These are phyloP conservation scores for Metschnikowia lochheadii DNA, from an alignment of 805 yeast species.

Conservation along the genomic window DNA sequence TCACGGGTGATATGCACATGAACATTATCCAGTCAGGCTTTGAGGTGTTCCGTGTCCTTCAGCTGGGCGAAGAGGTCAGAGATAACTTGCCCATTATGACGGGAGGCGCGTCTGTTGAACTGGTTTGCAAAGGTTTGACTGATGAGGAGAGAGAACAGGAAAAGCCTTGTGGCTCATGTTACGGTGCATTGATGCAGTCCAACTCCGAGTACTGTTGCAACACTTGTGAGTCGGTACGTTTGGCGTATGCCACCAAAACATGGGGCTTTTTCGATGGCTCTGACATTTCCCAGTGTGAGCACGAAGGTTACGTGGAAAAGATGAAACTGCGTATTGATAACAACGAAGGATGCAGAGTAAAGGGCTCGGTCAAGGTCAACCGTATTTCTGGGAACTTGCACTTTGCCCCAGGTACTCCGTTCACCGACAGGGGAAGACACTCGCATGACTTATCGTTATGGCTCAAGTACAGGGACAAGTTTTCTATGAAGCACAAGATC, in stretches of 20 bases:
- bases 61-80: constrained; percentile 42
- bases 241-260: constrained; percentile 68
- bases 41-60: constrained; percentile 59
- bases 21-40: constrained; percentile 72
- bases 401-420: constrained; percentile 91
- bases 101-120: constrained; percentile 22
- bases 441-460: constrained; percentile 82
- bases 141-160: constrained; percentile 34
- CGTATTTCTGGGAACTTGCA: constrained; percentile 89
- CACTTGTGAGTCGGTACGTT: constrained; percentile 73
- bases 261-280: constrained; percentile 94
- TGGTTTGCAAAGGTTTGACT: constrained; percentile 29
- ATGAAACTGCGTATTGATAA: constrained; percentile 50
- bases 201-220: constrained; percentile 68
- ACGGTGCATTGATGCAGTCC: constrained; percentile 57
- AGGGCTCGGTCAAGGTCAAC: constrained; percentile 74
- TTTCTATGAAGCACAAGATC: constrained; percentile 73
- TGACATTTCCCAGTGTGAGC: constrained; percentile 85
- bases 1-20: constrained; percentile 76
- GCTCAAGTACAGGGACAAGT: constrained; percentile 48
- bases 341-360: constrained; percentile 82
- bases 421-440: constrained; percentile 57
- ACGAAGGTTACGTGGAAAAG: constrained; percentile 73
- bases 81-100: constrained; percentile 25
- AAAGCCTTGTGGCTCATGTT: constrained; percentile 76